phyloP scores from a whole-genome alignment of 1,284 basidiomycete species.

The Malassezia obtusa region DNA sequence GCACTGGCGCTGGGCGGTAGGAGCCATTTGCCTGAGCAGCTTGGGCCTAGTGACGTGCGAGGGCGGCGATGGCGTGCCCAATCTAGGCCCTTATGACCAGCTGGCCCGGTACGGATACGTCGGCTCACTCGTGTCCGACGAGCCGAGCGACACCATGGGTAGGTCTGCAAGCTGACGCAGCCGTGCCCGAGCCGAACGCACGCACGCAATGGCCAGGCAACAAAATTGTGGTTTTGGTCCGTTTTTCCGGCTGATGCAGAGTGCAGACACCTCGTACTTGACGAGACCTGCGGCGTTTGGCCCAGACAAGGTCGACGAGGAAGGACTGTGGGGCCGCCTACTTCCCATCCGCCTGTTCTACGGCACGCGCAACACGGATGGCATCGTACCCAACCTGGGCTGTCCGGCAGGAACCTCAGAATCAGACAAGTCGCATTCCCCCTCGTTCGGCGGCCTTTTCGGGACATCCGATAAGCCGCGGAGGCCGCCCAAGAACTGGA shows the following conservation, averaged over 20 bases:
- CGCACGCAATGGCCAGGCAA: constrained; percentile 13
- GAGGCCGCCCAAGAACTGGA: constrained; percentile 38
- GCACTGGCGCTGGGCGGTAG: not conserved
- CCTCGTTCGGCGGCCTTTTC: no score
- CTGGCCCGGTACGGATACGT: not conserved
- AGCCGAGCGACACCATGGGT: not conserved
- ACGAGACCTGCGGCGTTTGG: constrained; percentile 45
- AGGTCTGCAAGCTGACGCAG: not conserved
- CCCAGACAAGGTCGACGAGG: constrained; percentile 28
- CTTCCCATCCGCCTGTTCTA: constrained; percentile 6
- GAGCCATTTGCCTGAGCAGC: no score
- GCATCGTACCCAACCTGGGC: not conserved
- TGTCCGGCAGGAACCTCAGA: not conserved
- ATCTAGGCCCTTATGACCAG: not conserved
- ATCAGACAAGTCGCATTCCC: not conserved
- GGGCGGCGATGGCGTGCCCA: not conserved
- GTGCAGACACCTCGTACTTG: constrained; percentile 10
- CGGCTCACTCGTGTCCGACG: not conserved
- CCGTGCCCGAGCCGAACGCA: not conserved
- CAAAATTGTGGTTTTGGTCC: constrained; percentile 11
- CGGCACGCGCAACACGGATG: not conserved
- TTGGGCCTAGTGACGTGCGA: no score
- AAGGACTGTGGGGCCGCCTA: constrained; percentile 15
- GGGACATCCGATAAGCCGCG: not conserved
- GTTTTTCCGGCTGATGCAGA: not conserved